phyloP scores from a whole-genome alignment of 805 yeast genomes.

The Zygosaccharomyces siamensis region DNA sequence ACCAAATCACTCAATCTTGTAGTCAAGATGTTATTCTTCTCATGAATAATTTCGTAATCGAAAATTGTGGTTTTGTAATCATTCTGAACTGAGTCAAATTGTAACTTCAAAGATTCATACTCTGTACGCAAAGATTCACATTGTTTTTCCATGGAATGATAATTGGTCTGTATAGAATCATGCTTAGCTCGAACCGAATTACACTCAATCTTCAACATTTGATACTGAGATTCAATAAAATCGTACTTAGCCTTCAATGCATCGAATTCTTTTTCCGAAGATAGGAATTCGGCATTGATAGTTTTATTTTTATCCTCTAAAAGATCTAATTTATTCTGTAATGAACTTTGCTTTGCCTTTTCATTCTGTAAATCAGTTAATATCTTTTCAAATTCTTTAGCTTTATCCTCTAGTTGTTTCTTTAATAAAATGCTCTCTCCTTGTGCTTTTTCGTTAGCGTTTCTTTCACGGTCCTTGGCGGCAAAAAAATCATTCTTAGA shows the following conservation, averaged over 20 bases:
- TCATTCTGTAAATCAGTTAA: not conserved
- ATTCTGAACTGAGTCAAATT: not conserved
- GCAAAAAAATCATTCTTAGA: conserved; percentile 7
- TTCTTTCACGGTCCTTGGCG: conserved; percentile 6
- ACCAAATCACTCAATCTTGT: conserved; percentile 11
- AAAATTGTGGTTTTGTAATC: conserved; percentile 8
- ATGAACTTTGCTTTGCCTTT: not conserved
- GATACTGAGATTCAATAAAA: not conserved
- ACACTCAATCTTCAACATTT: not conserved
- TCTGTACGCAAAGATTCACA: not conserved
- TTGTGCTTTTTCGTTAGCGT: conserved; percentile 3
- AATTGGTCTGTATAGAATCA: not conserved
- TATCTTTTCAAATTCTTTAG: not conserved
- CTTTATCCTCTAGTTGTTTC: conserved; percentile 4
- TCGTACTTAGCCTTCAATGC: not conserved
- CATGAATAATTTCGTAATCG: conserved; percentile 14
- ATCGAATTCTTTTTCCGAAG: conserved; percentile 4
- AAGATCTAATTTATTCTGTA: not conserved
- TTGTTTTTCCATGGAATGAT: not conserved
- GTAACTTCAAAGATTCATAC: not conserved
- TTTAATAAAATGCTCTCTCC: not conserved
- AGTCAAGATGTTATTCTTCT: conserved; percentile 12
- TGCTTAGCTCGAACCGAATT: not conserved
- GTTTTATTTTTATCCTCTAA: conserved; percentile 1
- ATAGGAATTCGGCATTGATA: conserved; percentile 1